Evolutionary conservation across 2,329 filamentous ascomycete genomes (phyloP), one percentile per base, ranked within the genome.

Genomic region (Pseudocercospora eumusae): DNA sequence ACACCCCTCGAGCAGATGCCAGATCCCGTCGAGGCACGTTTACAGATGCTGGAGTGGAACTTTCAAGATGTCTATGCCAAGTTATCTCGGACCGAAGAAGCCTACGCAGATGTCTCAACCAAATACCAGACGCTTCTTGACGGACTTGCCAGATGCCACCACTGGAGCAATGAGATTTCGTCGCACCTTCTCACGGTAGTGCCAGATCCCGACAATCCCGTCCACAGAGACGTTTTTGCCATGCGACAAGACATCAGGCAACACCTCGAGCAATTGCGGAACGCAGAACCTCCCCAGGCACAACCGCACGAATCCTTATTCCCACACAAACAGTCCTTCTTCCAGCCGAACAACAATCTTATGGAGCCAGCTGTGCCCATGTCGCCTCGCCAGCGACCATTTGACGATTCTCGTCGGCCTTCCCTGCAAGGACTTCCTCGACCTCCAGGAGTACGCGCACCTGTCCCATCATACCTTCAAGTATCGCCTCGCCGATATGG

Each of bases 161-260:
- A 95, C 78, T 91, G 92, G 82, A 96, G 92, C 73, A 88, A 93
- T 72, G 92, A 96, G 57, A 83, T 97, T 64, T 89, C 91, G 7
- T 87, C 88, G 67, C 86, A 88, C 58, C 79, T 97, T 25, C 82
- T 92, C 60, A 84, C 87, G 28, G 80, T 96, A 59, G 84, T 92
- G 3, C 89, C 91, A 15, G 87, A 88, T 72, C 84, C 86, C 3
- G 92, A 96, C 57, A 89, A 88, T 69, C 83, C 87, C 44, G 80
- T 96, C 53, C 88, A 96, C 75, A 88, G 90, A 73, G 93, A 97
- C 76, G 81, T 84, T 11, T 78, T 78, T 54, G 80, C 77, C 52
- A 84, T 89, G 81, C 85, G 87, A 71, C 81, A 83, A 68, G 87
- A 89, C 66, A 84, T 89, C 65, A 77, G 81, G 66, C 81, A 85